Evolutionary conservation across 306 rosid species (phyloP), one percentile per base, ranked within the genome.

Genomic region (Boehmeria nivea): DNA sequence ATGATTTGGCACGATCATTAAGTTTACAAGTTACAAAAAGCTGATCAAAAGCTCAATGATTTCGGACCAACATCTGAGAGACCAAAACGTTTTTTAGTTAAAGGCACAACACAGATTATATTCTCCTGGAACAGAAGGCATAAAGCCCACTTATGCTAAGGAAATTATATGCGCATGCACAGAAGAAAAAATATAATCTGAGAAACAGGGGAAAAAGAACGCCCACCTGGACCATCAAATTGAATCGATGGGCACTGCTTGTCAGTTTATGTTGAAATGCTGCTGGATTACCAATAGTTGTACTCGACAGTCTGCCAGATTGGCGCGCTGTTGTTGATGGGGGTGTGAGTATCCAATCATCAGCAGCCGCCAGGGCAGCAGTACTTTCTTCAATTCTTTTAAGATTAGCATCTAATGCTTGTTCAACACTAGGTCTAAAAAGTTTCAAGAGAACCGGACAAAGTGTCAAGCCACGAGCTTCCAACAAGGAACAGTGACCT

Each of bases 171-270:
- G n/a, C n/a, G n/a, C n/a, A n/a, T n/a, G n/a, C n/a, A n/a, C n/a
- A n/a, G n/a, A n/a, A n/a, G n/a, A n/a, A n/a, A n/a, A n/a, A n/a
- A n/a, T n/a, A n/a, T n/a, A n/a, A n/a, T n/a, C n/a, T 33, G 38
- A 33, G 7, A 33, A 33, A 4, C 7, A 11, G 5, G 38, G 11
- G 38, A 66, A 49, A 28, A 59, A 70, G 53, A 62, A 59, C 54
- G 43, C 71, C 80, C 73, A 93, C 99, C 99, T 93, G 99, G 59
- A 93, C 99, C 99, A 93, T 93, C 68, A 85, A 75, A 81, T 93
- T 93, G 76, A 93, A 93, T 66, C 99, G 96, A 72, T 85, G 99
- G 28, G 96, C 96, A 76, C 99, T 93, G 40, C 82, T 79, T 52
- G 96, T 78, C 56, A 93, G 94, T 70, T 88, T 93, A 74, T 85